Evolutionary conservation across 208 protist species (phyloP).

Genomic region (Sergeia podlipaevii): DNA sequence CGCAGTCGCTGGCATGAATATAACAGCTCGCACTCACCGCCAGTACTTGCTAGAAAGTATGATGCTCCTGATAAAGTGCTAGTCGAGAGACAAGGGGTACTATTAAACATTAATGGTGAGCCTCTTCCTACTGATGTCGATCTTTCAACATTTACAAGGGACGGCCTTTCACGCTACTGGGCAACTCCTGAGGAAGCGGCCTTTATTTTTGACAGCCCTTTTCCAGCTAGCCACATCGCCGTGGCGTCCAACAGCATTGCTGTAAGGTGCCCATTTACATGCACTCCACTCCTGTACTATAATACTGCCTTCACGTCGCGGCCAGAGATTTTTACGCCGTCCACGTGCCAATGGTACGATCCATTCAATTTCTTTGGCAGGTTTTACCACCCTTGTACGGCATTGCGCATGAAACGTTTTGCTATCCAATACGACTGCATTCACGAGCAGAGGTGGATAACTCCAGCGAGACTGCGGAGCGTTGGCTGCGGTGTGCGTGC

Average conservation of each 20-base stretch:
- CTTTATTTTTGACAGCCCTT: constrained; percentile 40
- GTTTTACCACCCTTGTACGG: constrained; percentile 31
- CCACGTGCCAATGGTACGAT: constrained; percentile 53
- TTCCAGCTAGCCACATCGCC: constrained; percentile 21
- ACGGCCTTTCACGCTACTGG: constrained; percentile 34
- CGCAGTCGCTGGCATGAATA: constrained; percentile 13
- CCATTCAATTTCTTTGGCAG: constrained; percentile 45
- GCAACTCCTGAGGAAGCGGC: constrained; percentile 51
- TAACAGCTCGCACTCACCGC: neutral
- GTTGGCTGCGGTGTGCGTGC: constrained; percentile 6
- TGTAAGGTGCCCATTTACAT: constrained; percentile 1
- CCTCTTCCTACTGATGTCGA: constrained; percentile 28
- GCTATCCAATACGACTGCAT: constrained; percentile 49
- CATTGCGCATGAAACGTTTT: constrained; percentile 55
- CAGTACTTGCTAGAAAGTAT: neutral
- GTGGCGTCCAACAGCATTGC: constrained; percentile 10
- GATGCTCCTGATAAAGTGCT: too few species aligned
- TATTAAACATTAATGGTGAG: constrained; percentile 69
- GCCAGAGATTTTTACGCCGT: constrained; percentile 23
- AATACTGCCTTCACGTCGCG: constrained; percentile 36
- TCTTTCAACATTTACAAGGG: neutral
- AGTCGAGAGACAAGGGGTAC: too few species aligned
- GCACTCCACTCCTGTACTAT: constrained; percentile 27
- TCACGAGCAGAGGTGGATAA: constrained; percentile 51
- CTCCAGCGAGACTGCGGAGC: constrained; percentile 6